Percentiles rank a stretch among this genome's conserved stretches.
Evolutionary conservation across 1,284 basidiomycete species (phyloP).

Genomic region (Mycena sp.): DNA sequence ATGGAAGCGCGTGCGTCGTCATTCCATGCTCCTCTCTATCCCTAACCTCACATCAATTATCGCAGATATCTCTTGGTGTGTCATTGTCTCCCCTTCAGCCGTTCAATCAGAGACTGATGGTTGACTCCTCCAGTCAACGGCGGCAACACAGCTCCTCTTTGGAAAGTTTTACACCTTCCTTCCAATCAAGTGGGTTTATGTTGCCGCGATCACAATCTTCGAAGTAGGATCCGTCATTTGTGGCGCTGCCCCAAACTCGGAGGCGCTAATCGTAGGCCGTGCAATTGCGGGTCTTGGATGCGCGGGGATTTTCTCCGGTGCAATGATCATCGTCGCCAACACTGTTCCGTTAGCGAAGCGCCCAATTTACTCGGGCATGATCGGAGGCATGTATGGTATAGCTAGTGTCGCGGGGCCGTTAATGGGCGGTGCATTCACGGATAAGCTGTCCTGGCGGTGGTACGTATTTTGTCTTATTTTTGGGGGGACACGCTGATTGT

Average conservation of each 20-base stretch:
- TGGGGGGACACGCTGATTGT: not conserved
- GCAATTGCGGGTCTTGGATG: constrained; percentile 20
- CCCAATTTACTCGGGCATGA: constrained; percentile 1
- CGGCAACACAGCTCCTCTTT: constrained; percentile 9
- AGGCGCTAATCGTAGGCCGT: constrained; percentile 12
- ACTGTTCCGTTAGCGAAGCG: constrained; percentile 11
- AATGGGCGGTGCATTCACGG: constrained; percentile 13
- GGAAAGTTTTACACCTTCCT: constrained; percentile 11
- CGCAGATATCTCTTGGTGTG: constrained; percentile 4
- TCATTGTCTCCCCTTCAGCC: too few species aligned
- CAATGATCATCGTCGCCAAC: constrained; percentile 18
- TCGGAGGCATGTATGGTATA: constrained; percentile 9
- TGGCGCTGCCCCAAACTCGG: constrained; percentile 10
- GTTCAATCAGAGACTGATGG: too few species aligned
- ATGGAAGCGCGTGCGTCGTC: constrained; percentile 7
- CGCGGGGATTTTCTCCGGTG: constrained; percentile 13
- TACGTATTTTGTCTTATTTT: not conserved
- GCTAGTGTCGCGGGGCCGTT: constrained; percentile 22
- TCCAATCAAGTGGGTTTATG: constrained; percentile 16
- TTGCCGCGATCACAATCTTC: constrained; percentile 8
- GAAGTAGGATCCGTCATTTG: constrained; percentile 16
- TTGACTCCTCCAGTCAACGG: not conserved
- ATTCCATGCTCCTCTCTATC: not conserved
- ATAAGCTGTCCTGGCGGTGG: constrained; percentile 10
- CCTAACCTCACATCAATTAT: not conserved